Evolutionary conservation across 2,329 filamentous ascomycete genomes (phyloP).

Genomic region (Talaromyces islandicus): DNA sequence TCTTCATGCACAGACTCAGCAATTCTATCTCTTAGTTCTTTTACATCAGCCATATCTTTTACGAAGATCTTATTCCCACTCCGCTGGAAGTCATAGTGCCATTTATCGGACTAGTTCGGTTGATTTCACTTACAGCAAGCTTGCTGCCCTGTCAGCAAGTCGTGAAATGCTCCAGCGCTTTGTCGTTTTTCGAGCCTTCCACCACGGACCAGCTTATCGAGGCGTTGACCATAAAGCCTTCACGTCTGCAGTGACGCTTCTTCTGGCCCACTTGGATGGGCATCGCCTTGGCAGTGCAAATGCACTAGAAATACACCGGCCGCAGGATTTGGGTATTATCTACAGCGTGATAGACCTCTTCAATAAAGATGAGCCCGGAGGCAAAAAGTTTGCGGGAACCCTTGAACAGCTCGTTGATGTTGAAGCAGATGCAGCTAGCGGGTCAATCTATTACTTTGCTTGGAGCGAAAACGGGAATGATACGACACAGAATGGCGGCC

Average conservation of each 20-base stretch:
- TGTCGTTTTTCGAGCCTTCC: constrained; percentile 12
- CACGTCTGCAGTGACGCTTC: constrained; percentile 11
- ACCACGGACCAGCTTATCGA: constrained; percentile 14
- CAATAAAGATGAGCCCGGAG: neutral
- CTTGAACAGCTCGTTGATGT: constrained; percentile 8
- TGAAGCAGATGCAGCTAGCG: constrained; percentile 8
- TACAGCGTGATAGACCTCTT: constrained; percentile 1
- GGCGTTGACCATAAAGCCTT: constrained; percentile 17
- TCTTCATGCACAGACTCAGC: constrained; percentile 17
- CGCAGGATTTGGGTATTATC: constrained; percentile 2
- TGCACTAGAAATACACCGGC: neutral
- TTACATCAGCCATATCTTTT: constrained; percentile 18
- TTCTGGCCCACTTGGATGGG: constrained; percentile 16
- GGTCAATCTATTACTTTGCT: constrained; percentile 1
- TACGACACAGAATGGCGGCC: neutral
- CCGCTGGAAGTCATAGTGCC: neutral
- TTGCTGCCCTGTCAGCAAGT: constrained; percentile 13
- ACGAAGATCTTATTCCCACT: neutral
- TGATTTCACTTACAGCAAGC: constrained; percentile 14
- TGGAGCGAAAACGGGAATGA: neutral
- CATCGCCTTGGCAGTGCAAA: constrained; percentile 8
- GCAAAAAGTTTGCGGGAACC: neutral
- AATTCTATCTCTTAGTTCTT: constrained; percentile 17
- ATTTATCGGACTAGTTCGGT: neutral
- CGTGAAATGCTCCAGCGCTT: constrained; percentile 16